Percentiles rank a stretch among this genome's conserved stretches.
These are phyloP conservation scores for Jatropha multifida DNA, from an alignment of 441 rosid genomes.

Conservation along the genomic window DNA sequence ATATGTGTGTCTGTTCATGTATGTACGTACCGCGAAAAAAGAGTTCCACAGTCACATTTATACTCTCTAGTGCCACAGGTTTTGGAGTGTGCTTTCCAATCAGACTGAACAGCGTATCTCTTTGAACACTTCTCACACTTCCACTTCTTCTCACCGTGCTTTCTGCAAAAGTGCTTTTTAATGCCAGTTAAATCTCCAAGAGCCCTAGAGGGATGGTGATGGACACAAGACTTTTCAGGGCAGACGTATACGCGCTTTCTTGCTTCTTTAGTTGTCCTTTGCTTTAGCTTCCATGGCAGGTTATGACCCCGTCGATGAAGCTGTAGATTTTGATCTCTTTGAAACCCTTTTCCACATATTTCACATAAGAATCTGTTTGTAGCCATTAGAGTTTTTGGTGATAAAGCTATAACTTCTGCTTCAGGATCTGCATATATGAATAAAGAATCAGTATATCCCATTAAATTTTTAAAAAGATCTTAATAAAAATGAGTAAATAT, in stretches of 20 bases:
- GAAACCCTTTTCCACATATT: conserved; percentile 88
- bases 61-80: conserved; percentile 54
- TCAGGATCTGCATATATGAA: conserved; percentile 63
- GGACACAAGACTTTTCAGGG: conserved; percentile 82
- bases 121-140: too few species aligned
- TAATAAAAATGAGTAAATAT: background rate
- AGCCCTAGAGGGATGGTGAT: conserved; percentile 85
- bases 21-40: conserved; percentile 61
- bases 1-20: too few species aligned
- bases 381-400: conserved; percentile 93
- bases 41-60: conserved; percentile 88
- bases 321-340: conserved; percentile 92
- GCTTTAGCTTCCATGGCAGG: conserved; percentile 99
- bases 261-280: conserved; percentile 70
- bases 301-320: conserved; percentile 92
- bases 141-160: too few species aligned
- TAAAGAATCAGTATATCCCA: background rate
- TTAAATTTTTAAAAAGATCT: background rate
- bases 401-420: conserved; percentile 93
- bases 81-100: too few species aligned
- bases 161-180: conserved; percentile 67
- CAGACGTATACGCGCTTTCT: conserved; percentile 88
- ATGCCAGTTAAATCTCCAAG: conserved; percentile 95
- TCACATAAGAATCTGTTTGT: conserved; percentile 92
- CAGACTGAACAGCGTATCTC: too few species aligned